Percentiles rank a stretch among this genome's conserved stretches.
These are phyloP conservation scores for Fusarium sp. DNA, from an alignment of 2,329 filamentous ascomycete genomes.

Conservation along the genomic window DNA sequence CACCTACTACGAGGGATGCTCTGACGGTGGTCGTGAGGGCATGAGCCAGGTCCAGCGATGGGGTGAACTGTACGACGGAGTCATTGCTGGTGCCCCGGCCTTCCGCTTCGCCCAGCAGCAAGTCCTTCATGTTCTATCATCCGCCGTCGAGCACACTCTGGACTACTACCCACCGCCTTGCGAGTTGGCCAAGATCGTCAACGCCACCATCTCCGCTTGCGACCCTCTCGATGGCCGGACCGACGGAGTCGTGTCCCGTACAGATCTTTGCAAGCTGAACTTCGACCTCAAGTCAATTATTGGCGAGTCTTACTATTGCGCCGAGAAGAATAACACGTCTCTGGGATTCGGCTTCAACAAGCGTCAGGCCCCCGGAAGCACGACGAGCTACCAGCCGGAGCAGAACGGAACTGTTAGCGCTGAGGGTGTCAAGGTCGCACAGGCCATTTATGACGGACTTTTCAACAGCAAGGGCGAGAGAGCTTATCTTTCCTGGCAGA, in stretches of 20 bases:
- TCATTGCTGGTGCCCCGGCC: slow-evolving; percentile 33
- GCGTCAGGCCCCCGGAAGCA: slow-evolving; percentile 38
- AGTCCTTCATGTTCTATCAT: slow-evolving; percentile 57
- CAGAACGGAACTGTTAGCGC: slow-evolving; percentile 57
- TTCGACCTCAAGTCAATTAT: slow-evolving; percentile 53
- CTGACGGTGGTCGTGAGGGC: slow-evolving; percentile 65
- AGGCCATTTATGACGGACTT: slow-evolving; percentile 54
- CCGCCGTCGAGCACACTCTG: slow-evolving; percentile 56
- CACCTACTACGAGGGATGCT: slow-evolving; percentile 69
- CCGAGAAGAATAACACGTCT: slow-evolving; percentile 43
- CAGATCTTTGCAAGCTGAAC: slow-evolving; percentile 50
- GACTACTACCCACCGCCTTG: slow-evolving; percentile 57
- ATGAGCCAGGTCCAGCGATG: slow-evolving; percentile 42
- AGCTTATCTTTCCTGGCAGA: slow-evolving; percentile 56
- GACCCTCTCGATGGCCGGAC: slow-evolving; percentile 69
- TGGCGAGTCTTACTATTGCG: slow-evolving; percentile 54
- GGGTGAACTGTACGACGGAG: slow-evolving; percentile 37
- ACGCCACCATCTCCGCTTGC: slow-evolving; percentile 68
- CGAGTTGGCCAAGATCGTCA: slow-evolving; percentile 66
- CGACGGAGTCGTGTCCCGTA: slow-evolving; percentile 66
- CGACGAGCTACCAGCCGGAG: slow-evolving; percentile 46
- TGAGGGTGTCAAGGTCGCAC: slow-evolving; percentile 52
- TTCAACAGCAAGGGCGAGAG: slow-evolving; percentile 53
- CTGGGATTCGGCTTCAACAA: slow-evolving; percentile 33
- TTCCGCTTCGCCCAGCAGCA: slow-evolving; percentile 59